A percentile compares a stretch with the other conserved stretches of the same genome.
phyloP scores from a whole-genome alignment of 164 flowering plant genomes.

The Stephania cephalantha region DNA sequence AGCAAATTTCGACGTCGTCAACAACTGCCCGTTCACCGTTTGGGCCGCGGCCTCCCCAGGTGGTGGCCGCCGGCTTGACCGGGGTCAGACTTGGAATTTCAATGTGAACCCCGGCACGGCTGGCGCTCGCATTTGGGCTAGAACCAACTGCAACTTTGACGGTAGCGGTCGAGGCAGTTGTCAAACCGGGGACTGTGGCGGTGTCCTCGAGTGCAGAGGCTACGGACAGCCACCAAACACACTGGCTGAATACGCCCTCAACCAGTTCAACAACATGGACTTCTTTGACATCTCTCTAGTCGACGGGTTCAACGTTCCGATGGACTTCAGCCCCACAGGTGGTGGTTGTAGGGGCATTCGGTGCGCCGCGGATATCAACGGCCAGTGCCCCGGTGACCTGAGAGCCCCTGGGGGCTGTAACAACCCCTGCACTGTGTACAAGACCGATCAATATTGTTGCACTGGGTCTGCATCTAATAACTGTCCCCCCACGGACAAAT shows the following conservation, averaged over 20 bases:
- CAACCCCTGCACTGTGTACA: slow-evolving; percentile 24
- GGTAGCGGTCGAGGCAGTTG: slow-evolving; percentile 27
- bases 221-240: slow-evolving; percentile 34
- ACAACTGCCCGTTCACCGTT: slow-evolving; percentile 18
- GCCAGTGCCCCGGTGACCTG: slow-evolving; percentile 24
- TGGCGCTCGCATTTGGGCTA: slow-evolving; percentile 29
- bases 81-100: slow-evolving; percentile 19
- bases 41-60: slow-evolving; percentile 27
- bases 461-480: background rate
- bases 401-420: slow-evolving; percentile 24
- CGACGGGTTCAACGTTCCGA: slow-evolving; percentile 34
- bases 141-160: slow-evolving; percentile 32
- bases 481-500: slow-evolving; percentile 18
- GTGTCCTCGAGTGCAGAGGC: slow-evolving; percentile 21
- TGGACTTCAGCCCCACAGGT: slow-evolving; percentile 23
- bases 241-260: slow-evolving; percentile 33
- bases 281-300: slow-evolving; percentile 33
- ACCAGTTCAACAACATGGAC: slow-evolving; percentile 22
- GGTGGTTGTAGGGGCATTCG: slow-evolving; percentile 1
- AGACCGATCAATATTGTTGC: slow-evolving; percentile 22
- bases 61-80: slow-evolving; percentile 26
- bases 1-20: slow-evolving; percentile 17
- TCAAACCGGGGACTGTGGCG: slow-evolving; percentile 34
- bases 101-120: slow-evolving; percentile 16
- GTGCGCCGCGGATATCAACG: slow-evolving; percentile 19